These are phyloP conservation scores for Mycena indigotica DNA, from an alignment of 768 basidiomycete genomes.

Conservation along the genomic window DNA sequence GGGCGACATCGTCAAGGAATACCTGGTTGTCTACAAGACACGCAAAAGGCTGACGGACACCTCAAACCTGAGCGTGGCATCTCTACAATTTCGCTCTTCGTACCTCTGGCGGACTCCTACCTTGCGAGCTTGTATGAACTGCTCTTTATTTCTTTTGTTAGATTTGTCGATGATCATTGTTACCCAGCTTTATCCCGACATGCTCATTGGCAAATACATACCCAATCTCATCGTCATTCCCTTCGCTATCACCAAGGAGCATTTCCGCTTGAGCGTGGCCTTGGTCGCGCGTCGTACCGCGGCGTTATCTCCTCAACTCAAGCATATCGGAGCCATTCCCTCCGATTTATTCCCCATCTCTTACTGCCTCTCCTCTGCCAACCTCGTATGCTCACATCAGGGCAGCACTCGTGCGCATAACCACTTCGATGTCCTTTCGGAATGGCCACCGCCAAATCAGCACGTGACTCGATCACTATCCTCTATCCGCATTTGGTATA, in stretches of 20 bases:
- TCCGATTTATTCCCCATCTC: no score
- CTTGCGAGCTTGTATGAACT: constrained; percentile 96
- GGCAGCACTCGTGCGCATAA: no score
- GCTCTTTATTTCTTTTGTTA: not conserved
- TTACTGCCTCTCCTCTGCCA: no score
- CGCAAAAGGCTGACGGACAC: constrained; percentile 80
- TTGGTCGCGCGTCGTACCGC: no score
- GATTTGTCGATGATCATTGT: not conserved
- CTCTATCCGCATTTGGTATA: no score
- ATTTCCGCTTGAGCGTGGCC: no score
- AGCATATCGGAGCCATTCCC: no score
- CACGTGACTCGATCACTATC: no score
- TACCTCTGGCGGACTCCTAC: constrained; percentile 98
- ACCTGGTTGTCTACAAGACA: constrained; percentile 71
- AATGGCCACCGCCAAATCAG: no score
- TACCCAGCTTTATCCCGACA: constrained; percentile 97
- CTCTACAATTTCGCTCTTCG: constrained; percentile 93
- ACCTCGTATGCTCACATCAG: no score
- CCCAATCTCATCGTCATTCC: constrained; percentile 93
- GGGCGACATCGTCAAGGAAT: constrained; percentile 84
- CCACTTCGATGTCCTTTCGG: no score
- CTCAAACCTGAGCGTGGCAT: constrained; percentile 96
- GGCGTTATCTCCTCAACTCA: no score
- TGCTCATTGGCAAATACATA: constrained; percentile 93
- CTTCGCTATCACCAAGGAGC: constrained; percentile 79